These are phyloP conservation scores for Podila horticola DNA, from an alignment of 192 early-diverging fungal genomes.

Conservation along the genomic window DNA sequence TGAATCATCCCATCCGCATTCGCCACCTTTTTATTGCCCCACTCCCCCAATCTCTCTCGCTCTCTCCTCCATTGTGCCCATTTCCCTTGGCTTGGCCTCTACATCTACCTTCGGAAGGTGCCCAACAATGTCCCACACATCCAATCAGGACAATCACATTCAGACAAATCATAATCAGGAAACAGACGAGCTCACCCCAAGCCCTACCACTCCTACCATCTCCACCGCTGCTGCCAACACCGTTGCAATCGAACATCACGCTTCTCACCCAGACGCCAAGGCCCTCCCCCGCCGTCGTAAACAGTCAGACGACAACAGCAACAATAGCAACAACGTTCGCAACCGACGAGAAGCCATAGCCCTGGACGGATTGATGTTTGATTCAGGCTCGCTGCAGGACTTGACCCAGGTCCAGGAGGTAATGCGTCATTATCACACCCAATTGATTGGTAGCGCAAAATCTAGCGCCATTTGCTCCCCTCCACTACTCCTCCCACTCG, in stretches of 20 bases:
- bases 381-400: constrained; percentile 19
- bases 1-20: too few relatives aligned
- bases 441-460: too few relatives aligned
- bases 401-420: constrained; percentile 1
- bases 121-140: not conserved
- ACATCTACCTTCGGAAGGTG: too few relatives aligned
- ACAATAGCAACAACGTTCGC: constrained; percentile 5
- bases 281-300: constrained; percentile 11
- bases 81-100: too few relatives aligned
- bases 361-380: constrained; percentile 46
- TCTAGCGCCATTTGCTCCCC: too few relatives aligned
- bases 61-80: not conserved
- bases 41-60: not conserved
- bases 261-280: not conserved
- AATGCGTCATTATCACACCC: not conserved
- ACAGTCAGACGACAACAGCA: constrained; percentile 18
- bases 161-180: not conserved
- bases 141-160: not conserved
- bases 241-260: not conserved
- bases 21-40: not conserved
- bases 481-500: too few relatives aligned
- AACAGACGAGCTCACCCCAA: not conserved
- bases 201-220: not conserved
- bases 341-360: constrained; percentile 36
- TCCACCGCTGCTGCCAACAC: not conserved